phyloP scores from a whole-genome alignment of 225 moss, liverwort and hornwort species.

The Physcomitrellopsis africana region DNA sequence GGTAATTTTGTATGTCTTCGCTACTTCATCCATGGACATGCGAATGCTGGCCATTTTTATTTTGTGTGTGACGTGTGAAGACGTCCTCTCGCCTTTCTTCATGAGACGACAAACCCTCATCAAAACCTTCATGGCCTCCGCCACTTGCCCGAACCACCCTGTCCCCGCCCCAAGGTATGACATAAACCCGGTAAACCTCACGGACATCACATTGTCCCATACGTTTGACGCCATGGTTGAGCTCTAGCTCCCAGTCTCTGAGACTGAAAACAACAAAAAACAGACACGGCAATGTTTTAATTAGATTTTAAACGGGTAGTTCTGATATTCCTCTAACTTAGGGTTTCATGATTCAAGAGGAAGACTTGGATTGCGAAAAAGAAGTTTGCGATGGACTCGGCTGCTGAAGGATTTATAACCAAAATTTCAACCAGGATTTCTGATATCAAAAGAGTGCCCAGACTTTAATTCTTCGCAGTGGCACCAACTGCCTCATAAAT shows the following conservation, averaged over 20 bases:
- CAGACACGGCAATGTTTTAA: neutral
- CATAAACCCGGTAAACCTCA: constrained; percentile 27
- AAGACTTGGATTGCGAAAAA: too few species aligned
- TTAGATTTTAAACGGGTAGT: neutral
- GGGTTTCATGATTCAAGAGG: too few species aligned
- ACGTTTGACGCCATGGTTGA: constrained; percentile 25
- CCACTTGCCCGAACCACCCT: constrained; percentile 19
- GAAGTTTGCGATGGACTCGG: too few species aligned
- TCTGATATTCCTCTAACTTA: too few species aligned
- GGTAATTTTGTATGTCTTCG: constrained; percentile 36
- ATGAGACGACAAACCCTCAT: constrained; percentile 20
- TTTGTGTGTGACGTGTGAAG: constrained; percentile 24
- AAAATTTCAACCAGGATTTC: too few species aligned
- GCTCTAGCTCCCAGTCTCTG: neutral
- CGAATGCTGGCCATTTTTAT: constrained; percentile 33
- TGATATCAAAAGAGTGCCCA: too few species aligned
- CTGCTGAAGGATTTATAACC: too few species aligned
- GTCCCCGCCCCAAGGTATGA: constrained; percentile 20
- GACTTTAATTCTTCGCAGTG: too few species aligned
- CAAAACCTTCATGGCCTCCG: constrained; percentile 23
- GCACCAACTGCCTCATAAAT: too few species aligned
- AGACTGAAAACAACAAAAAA: neutral
- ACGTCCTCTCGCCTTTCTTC: neutral
- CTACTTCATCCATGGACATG: constrained; percentile 34
- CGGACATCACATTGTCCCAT: constrained; percentile 15